Conservation (phyloP, 352 stramenopile species). For the Nothophytophthora sp. region DNA sequence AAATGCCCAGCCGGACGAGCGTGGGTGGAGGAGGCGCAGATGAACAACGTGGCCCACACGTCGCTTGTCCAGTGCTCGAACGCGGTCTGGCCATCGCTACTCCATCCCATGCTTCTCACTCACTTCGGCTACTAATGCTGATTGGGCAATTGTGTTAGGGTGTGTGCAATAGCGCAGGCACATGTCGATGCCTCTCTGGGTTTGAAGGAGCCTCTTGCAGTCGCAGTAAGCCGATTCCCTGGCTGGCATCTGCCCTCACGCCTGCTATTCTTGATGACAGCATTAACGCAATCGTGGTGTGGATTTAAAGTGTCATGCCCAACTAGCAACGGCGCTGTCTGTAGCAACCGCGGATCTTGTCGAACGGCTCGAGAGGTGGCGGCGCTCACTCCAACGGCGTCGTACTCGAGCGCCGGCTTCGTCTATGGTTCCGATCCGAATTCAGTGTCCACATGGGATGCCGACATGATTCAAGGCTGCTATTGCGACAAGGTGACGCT, state of each 20-base stretch:
- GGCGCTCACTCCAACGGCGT: conserved; percentile 40
- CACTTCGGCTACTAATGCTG: too few species aligned
- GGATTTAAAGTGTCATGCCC: conserved; percentile 48
- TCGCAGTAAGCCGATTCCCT: conserved; percentile 33
- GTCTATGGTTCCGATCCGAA: conserved; percentile 82
- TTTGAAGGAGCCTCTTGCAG: conserved; percentile 78
- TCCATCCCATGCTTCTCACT: too few species aligned
- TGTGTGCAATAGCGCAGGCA: conserved; percentile 49
- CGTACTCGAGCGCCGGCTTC: conserved; percentile 38
- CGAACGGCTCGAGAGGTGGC: conserved; percentile 54
- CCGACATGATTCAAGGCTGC: conserved; percentile 83
- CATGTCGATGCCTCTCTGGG: conserved; percentile 55
- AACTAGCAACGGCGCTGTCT: conserved; percentile 28
- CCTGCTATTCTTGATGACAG: background rate
- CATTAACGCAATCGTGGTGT: too few species aligned
- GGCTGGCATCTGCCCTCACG: background rate
- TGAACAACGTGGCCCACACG: conserved; percentile 56
- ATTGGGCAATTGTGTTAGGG: conserved; percentile 48
- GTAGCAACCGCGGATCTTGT: conserved; percentile 47
- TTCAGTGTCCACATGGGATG: conserved; percentile 82
- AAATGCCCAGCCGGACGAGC: conserved; percentile 52
- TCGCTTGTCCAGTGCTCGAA: conserved; percentile 69
- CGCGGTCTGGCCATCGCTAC: conserved; percentile 32
- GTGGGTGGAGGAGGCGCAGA: conserved; percentile 66
- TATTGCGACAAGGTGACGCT: conserved; percentile 83